Percentiles rank a stretch among this genome's conserved stretches.
Evolutionary conservation across 768 basidiomycete species (phyloP).

Genomic region (Agaricus blazei): DNA sequence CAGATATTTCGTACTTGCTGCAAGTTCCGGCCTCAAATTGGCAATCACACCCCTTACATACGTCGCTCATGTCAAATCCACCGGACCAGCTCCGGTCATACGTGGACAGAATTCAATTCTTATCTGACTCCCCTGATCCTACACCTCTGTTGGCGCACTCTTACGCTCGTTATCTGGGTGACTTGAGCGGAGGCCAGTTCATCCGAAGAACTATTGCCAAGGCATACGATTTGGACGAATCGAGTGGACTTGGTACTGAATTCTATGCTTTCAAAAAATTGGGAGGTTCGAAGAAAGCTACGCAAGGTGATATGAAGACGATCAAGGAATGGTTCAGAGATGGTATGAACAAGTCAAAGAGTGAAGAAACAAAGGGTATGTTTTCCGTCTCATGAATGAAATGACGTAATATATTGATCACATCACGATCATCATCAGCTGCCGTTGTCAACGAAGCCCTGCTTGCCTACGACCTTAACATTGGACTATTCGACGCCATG

Average conservation of each 20-base stretch:
- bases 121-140: conserved; percentile 40
- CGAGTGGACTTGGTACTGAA: conserved; percentile 44
- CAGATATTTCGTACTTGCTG: conserved; percentile 64
- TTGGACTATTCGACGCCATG: conserved; percentile 38
- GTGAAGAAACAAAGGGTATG: conserved; percentile 38
- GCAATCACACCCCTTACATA: conserved; percentile 52
- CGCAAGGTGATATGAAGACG: conserved; percentile 58
- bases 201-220: conserved; percentile 60
- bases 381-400: background rate
- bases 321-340: conserved; percentile 70
- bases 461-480: conserved; percentile 44
- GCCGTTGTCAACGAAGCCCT: conserved; percentile 44
- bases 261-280: conserved; percentile 71
- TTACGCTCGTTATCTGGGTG: conserved; percentile 81
- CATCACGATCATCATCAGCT: conserved; percentile 21
- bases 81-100: conserved; percentile 42
- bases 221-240: conserved; percentile 57
- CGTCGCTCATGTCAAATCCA: conserved; percentile 41
- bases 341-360: conserved; percentile 43
- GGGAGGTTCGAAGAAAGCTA: conserved; percentile 37
- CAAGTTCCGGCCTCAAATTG: conserved; percentile 46
- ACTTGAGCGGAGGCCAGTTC: conserved; percentile 74
- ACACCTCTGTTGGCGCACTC: conserved; percentile 66
- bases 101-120: conserved; percentile 44
- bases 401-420: background rate